phyloP scores from a whole-genome alignment of 1,284 basidiomycete species.

The Cutaneotrichosporon sp. region DNA sequence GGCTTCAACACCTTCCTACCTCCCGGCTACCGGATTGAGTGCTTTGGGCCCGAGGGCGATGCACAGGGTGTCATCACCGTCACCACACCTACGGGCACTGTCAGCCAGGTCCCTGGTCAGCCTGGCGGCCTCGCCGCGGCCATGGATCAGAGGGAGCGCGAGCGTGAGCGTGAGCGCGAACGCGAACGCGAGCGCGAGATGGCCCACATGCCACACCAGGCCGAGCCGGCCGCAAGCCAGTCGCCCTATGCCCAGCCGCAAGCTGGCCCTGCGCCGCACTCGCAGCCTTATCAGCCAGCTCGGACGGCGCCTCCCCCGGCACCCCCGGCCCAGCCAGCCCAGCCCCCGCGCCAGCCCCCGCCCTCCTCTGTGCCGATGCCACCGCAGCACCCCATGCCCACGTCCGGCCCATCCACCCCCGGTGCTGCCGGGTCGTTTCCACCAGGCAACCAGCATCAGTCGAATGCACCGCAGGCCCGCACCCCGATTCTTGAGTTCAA shows the following conservation, averaged over 20 bases:
- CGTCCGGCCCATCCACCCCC: slow-evolving; percentile 34
- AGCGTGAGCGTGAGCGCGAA: slow-evolving; percentile 17
- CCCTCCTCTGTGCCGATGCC: slow-evolving; percentile 28
- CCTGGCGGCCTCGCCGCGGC: slow-evolving; percentile 42
- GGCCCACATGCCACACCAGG: slow-evolving; percentile 4
- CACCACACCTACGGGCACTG: slow-evolving; percentile 84
- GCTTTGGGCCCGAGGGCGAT: slow-evolving; percentile 51
- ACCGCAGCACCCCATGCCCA: slow-evolving; percentile 31
- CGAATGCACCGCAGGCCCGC: slow-evolving; percentile 18
- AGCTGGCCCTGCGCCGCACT: slow-evolving; percentile 10
- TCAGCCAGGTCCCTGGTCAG: slow-evolving; percentile 54
- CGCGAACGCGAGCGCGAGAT: slow-evolving; percentile 4
- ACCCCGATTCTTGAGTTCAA: slow-evolving; percentile 74
- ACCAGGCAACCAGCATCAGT: not conserved
- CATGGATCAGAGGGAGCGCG: slow-evolving; percentile 29
- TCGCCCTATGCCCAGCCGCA: slow-evolving; percentile 5
- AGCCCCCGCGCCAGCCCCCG: slow-evolving; percentile 25
- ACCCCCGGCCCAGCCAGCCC: slow-evolving; percentile 33
- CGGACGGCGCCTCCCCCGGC: slow-evolving; percentile 17
- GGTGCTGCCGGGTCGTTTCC: slow-evolving; percentile 26
- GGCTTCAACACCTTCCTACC: slow-evolving; percentile 99
- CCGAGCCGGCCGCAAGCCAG: slow-evolving; percentile 1
- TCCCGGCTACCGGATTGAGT: slow-evolving; percentile 92
- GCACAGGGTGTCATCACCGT: slow-evolving; percentile 85
- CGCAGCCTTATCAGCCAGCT: not conserved